Evolutionary conservation across 2,329 filamentous ascomycete genomes (phyloP).

Genomic region (Trichoderma aggressivum): DNA sequence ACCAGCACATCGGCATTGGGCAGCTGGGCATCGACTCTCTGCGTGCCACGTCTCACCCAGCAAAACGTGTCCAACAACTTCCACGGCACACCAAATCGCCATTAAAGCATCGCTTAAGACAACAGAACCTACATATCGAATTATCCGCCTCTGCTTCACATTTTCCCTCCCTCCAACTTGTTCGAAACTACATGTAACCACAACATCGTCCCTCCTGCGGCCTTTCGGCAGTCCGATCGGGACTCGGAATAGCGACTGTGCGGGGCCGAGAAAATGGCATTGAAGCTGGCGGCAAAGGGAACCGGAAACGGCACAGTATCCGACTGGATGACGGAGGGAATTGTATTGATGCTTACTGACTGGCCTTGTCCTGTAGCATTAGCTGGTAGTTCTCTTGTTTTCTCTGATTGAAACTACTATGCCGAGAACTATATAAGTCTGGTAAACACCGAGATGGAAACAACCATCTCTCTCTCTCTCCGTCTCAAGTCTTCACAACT

Average conservation of each 20-base stretch:
- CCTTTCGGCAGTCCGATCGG: background rate
- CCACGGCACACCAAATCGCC: background rate
- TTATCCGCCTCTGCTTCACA: background rate
- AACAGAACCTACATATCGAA: background rate
- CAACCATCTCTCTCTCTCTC: background rate
- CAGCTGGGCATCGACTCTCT: conserved; percentile 15
- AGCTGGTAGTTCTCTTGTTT: background rate
- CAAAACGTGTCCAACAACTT: background rate
- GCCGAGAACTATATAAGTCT: background rate
- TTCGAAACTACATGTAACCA: background rate
- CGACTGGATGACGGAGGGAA: background rate
- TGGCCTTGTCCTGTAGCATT: background rate
- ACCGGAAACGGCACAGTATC: background rate
- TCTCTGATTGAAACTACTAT: background rate
- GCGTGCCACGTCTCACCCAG: conserved; percentile 6
- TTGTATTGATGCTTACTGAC: background rate
- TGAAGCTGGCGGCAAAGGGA: background rate
- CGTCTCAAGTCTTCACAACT: background rate
- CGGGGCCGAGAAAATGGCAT: background rate
- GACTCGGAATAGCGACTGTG: background rate
- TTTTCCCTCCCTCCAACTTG: background rate
- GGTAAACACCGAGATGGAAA: background rate
- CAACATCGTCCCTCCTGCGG: background rate
- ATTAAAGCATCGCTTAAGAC: background rate
- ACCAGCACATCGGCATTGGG: conserved; percentile 9